These are phyloP conservation scores for Scedosporium dehoogii DNA, from an alignment of 2,329 filamentous ascomycete species.

Conservation along the genomic window DNA sequence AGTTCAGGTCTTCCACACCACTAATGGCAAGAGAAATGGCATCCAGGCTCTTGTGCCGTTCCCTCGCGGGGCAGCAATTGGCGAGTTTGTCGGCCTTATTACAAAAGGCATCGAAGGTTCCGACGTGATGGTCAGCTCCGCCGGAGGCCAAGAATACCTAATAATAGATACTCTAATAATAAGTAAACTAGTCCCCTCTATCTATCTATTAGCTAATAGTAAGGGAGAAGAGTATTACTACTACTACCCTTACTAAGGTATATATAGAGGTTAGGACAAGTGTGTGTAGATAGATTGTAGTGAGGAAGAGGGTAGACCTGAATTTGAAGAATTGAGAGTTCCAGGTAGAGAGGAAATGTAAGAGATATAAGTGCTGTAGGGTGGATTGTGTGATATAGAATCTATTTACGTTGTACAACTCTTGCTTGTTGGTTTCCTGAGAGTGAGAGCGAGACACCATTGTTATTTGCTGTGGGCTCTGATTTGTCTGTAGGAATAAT, in stretches of 20 bases:
- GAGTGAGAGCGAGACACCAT: too few species aligned
- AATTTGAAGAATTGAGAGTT: slow-evolving; percentile 58
- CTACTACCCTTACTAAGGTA: slow-evolving; percentile 47
- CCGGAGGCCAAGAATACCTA: slow-evolving; percentile 29
- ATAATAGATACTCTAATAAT: slow-evolving; percentile 44
- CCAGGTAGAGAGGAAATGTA: slow-evolving; percentile 53
- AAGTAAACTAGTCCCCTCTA: slow-evolving; percentile 33
- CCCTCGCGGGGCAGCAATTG: slow-evolving; percentile 40
- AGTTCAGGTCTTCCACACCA: slow-evolving; percentile 42
- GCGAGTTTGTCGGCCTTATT: slow-evolving; percentile 45
- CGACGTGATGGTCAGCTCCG: slow-evolving; percentile 43
- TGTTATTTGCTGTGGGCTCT: too few species aligned
- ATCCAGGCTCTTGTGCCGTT: slow-evolving; percentile 35
- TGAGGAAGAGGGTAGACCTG: slow-evolving; percentile 48
- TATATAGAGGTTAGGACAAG: slow-evolving; percentile 61
- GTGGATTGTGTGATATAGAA: neutral
- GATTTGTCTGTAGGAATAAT: too few species aligned
- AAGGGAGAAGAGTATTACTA: slow-evolving; percentile 49
- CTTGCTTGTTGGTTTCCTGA: too few species aligned
- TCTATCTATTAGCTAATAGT: slow-evolving; percentile 52
- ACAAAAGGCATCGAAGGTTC: slow-evolving; percentile 40
- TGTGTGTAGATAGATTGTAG: slow-evolving; percentile 44
- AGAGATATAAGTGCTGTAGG: slow-evolving; percentile 35
- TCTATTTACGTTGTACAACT: too few species aligned
- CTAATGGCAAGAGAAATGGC: slow-evolving; percentile 44